phyloP scores from a whole-genome alignment of 345 rosid genomes.

The Psidium friedrichsthalianum region DNA sequence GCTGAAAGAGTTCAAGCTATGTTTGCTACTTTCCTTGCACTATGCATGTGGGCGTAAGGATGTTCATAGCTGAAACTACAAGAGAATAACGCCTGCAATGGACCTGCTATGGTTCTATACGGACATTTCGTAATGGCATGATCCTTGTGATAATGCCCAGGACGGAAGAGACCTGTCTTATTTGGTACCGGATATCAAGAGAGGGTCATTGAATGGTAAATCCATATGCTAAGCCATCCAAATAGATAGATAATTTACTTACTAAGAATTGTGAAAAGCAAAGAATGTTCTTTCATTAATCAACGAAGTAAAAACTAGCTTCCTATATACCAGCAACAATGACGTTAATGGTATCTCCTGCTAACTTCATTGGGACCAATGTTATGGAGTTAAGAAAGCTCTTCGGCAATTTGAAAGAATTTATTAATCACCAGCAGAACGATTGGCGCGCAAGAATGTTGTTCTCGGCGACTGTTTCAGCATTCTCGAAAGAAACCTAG shows the following conservation, averaged over 20 bases:
- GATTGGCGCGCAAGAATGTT: background rate
- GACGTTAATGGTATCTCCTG: background rate
- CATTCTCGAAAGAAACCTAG: constrained; percentile 4
- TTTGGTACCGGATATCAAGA: constrained; percentile 34
- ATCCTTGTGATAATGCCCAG: background rate
- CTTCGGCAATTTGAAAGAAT: constrained; percentile 20
- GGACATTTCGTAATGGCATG: no score
- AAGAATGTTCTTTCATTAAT: background rate
- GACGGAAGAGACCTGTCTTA: constrained; percentile 22
- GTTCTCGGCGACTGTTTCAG: background rate
- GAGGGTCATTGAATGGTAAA: constrained; percentile 9
- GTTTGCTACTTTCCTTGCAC: no score
- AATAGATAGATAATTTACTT: background rate
- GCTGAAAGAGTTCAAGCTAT: no score
- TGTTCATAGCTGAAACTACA: no score
- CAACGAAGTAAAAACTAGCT: background rate
- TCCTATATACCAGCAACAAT: background rate
- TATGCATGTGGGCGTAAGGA: no score
- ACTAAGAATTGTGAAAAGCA: background rate
- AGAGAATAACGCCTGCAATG: no score
- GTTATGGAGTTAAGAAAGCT: background rate
- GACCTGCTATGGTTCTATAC: no score
- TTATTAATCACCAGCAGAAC: constrained; percentile 7
- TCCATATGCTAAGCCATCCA: background rate
- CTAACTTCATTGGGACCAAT: background rate